Evolutionary conservation across 2,329 filamentous ascomycete species (phyloP), one percentile per base, ranked within the genome.

Genomic region (Tolypocladium nubicola): DNA sequence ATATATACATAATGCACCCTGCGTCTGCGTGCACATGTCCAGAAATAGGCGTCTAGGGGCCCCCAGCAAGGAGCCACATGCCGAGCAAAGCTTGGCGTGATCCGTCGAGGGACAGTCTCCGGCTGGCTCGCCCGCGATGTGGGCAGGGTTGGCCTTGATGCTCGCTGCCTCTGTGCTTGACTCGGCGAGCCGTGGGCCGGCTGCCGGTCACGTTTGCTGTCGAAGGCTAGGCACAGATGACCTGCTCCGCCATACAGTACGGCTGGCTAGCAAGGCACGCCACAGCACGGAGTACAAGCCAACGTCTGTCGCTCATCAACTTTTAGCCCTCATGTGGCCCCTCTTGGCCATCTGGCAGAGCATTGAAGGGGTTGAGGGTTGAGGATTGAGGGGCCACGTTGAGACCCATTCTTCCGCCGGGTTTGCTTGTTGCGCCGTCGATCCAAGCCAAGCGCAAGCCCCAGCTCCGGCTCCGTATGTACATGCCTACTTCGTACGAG

Each of bases 11-110:
- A 26, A 26, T 26, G 23, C 23, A 55, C 47, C 54, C 23, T 58
- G 53, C 50, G 26, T 35, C 55, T 60, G 35, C 13, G 57, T 57
- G 59, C 61, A 59, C 58, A 62, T 62, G 55, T 54, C 60, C 61
- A 59, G 58, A 61, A 61, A 52, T 59, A 62, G 61, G 57, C 56
- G 53, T 54, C 37, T 59, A 14, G 45, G 57, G 56, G 54, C 47
- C 58, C 59, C 60, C 62, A 56, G 61, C 58, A 56, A 54, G 58
- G 54, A 59, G 56, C 61, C 63, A 63, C 64, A 65, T 66, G 63
- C 64, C 63, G 63, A 63, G 54, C 58, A 65, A 67, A 61, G 64
- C 65, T 67, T 66, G 64, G 64, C 63, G 60, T 59, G 55, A 57
- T 57, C 59, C 52, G 57, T 47, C 54, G 56, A 58, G 55, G 54